phyloP scores from a whole-genome alignment of 768 basidiomycete genomes.

The Amyloporia xantha region DNA sequence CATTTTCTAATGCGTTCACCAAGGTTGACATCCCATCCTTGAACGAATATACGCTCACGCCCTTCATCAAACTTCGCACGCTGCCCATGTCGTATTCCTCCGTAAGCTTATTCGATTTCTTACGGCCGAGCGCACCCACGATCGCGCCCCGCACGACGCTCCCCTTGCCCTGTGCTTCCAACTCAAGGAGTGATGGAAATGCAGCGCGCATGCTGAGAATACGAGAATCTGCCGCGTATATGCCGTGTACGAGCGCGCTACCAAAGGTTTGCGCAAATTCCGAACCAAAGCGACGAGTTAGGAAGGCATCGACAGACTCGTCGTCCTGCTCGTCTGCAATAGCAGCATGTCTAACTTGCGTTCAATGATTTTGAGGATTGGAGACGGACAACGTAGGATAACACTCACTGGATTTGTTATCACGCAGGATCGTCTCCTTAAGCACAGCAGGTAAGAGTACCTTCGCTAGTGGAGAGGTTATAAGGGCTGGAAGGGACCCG shows the following conservation, averaged over 20 bases:
- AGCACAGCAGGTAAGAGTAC: slow-evolving; percentile 49
- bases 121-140: slow-evolving; percentile 5
- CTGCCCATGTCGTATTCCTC: slow-evolving; percentile 43
- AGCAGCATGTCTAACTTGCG: background rate
- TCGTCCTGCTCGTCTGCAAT: slow-evolving; percentile 33
- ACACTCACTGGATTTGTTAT: background rate
- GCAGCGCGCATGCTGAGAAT: slow-evolving; percentile 68
- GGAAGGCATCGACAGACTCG: slow-evolving; percentile 76
- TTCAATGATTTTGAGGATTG: background rate
- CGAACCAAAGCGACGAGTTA: slow-evolving; percentile 67
- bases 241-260: slow-evolving; percentile 83
- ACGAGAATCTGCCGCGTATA: slow-evolving; percentile 85
- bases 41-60: slow-evolving; percentile 78
- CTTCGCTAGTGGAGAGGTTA: slow-evolving; percentile 31
- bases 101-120: slow-evolving; percentile 8
- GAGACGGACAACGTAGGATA: background rate
- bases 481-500: slow-evolving; percentile 31
- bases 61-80: slow-evolving; percentile 40
- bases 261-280: slow-evolving; percentile 65
- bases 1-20: slow-evolving; percentile 43
- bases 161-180: slow-evolving; percentile 61
- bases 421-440: slow-evolving; percentile 45
- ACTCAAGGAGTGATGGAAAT: slow-evolving; percentile 68
- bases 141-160: slow-evolving; percentile 62
- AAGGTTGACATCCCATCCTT: slow-evolving; percentile 68